A percentile compares a stretch with the other conserved stretches of the same genome.
phyloP scores from a whole-genome alignment of 352 stramenopile genomes.

The Phytophthora parvispora region DNA sequence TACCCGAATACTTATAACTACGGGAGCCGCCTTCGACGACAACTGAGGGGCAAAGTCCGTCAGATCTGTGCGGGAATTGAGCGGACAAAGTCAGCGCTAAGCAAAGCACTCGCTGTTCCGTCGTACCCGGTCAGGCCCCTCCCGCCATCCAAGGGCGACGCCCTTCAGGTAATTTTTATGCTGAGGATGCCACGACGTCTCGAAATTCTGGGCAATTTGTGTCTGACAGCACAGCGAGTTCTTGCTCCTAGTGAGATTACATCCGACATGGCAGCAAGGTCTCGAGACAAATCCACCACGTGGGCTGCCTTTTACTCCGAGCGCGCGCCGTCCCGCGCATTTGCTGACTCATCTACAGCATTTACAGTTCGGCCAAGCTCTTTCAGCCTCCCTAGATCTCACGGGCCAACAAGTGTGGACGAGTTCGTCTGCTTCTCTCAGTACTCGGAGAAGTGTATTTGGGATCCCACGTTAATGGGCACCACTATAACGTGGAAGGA shows the following conservation, averaged over 20 bases:
- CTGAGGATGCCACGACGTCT: constrained; percentile 47
- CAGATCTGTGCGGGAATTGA: not conserved
- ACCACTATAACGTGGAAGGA: constrained; percentile 44
- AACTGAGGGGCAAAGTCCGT: not conserved
- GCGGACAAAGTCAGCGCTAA: constrained; percentile 4
- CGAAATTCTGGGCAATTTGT: constrained; percentile 49
- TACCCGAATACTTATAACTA: not conserved
- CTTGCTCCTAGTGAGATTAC: not conserved
- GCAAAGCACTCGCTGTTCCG: constrained; percentile 30
- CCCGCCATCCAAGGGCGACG: constrained; percentile 24
- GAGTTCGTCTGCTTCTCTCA: constrained; percentile 20
- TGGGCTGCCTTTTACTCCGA: constrained; percentile 37
- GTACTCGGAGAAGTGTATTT: constrained; percentile 42
- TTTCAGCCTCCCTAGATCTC: constrained; percentile 26
- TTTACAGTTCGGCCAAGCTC: constrained; percentile 21
- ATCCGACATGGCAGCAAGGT: not conserved
- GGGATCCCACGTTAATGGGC: constrained; percentile 37
- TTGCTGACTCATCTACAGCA: constrained; percentile 2
- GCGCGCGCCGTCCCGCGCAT: constrained; percentile 1
- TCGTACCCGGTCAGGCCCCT: constrained; percentile 44
- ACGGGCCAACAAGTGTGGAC: constrained; percentile 17
- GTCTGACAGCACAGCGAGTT: constrained; percentile 37
- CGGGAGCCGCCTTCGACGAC: not conserved
- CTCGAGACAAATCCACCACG: constrained; percentile 2
- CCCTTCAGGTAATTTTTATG: constrained; percentile 54